These are phyloP conservation scores for Scleroderma citrinum DNA, from an alignment of 768 basidiomycete genomes.

Conservation along the genomic window DNA sequence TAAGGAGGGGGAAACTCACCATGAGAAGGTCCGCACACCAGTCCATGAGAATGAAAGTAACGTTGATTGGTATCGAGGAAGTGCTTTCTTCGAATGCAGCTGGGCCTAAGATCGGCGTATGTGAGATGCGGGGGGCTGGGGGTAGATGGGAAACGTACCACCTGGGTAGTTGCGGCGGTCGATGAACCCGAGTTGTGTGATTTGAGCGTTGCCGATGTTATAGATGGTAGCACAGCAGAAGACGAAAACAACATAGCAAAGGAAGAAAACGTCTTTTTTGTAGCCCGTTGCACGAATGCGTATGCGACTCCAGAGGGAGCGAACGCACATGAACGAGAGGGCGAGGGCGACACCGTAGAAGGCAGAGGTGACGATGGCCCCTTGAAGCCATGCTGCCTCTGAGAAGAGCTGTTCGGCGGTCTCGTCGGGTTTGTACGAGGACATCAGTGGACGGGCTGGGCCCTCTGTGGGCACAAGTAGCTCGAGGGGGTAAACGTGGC, in stretches of 20 bases:
- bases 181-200: constrained; percentile 27
- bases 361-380: constrained; percentile 22
- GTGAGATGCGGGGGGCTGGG: too few relatives aligned
- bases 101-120: constrained; percentile 14
- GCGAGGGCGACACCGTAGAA: constrained; percentile 25
- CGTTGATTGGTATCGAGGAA: constrained; percentile 21
- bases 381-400: constrained; percentile 27
- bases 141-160: constrained; percentile 10
- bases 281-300: constrained; percentile 2
- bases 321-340: constrained; percentile 21
- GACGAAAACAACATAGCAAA: constrained; percentile 24
- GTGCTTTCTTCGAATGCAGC: constrained; percentile 19
- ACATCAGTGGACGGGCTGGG: constrained; percentile 10
- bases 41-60: constrained; percentile 25
- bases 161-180: constrained; percentile 28
- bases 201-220: constrained; percentile 15
- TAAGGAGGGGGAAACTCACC: constrained; percentile 11
- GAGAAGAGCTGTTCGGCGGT: constrained; percentile 12
- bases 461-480: neutral
- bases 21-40: constrained; percentile 27
- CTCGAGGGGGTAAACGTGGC: constrained; percentile 6
- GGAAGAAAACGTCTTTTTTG: constrained; percentile 23
- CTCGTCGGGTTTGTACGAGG: constrained; percentile 9
- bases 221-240: constrained; percentile 26
- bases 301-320: constrained; percentile 22